Percentiles rank a stretch among this genome's conserved stretches.
These are phyloP conservation scores for Graphilbum fragrans DNA, from an alignment of 2,329 filamentous ascomycete species.

Conservation along the genomic window DNA sequence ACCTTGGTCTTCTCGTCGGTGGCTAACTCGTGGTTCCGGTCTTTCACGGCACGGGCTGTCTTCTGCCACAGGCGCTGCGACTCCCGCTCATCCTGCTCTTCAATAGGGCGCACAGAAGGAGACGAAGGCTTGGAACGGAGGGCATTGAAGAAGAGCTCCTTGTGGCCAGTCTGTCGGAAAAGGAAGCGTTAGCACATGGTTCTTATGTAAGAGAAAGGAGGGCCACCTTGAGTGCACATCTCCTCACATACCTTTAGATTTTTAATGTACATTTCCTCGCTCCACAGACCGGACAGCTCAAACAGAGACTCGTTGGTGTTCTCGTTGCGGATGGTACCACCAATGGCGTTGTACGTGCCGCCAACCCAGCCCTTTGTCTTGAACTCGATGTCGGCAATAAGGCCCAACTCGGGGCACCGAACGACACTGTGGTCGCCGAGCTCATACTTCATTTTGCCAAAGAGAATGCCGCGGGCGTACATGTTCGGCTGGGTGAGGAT, in stretches of 20 bases:
- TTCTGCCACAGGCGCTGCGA: slow-evolving; percentile 79
- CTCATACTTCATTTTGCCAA: slow-evolving; percentile 99
- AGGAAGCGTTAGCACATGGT: background rate
- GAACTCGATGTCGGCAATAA: slow-evolving; percentile 90
- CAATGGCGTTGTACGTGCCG: slow-evolving; percentile 92
- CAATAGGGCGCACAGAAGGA: slow-evolving; percentile 61
- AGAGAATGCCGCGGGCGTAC: slow-evolving; percentile 93
- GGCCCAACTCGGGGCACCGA: slow-evolving; percentile 73
- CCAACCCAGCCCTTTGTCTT: slow-evolving; percentile 97
- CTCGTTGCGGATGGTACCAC: slow-evolving; percentile 79
- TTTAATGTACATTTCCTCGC: slow-evolving; percentile 87
- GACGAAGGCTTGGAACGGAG: slow-evolving; percentile 62
- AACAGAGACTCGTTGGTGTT: slow-evolving; percentile 78
- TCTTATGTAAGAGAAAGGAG: no score
- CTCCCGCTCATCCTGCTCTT: slow-evolving; percentile 82
- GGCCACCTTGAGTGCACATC: no score
- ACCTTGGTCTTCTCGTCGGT: slow-evolving; percentile 96
- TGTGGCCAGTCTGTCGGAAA: slow-evolving; percentile 69
- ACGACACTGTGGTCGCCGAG: slow-evolving; percentile 93
- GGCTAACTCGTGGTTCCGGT: slow-evolving; percentile 74
- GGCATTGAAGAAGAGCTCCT: slow-evolving; percentile 83
- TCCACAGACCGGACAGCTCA: slow-evolving; percentile 88
- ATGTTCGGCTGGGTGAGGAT: slow-evolving; percentile 96
- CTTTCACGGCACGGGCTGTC: slow-evolving; percentile 70
- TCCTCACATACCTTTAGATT: slow-evolving; percentile 54